Evolutionary conservation across 148 eudicot species (phyloP).

Genomic region (Bassia scoparia): DNA sequence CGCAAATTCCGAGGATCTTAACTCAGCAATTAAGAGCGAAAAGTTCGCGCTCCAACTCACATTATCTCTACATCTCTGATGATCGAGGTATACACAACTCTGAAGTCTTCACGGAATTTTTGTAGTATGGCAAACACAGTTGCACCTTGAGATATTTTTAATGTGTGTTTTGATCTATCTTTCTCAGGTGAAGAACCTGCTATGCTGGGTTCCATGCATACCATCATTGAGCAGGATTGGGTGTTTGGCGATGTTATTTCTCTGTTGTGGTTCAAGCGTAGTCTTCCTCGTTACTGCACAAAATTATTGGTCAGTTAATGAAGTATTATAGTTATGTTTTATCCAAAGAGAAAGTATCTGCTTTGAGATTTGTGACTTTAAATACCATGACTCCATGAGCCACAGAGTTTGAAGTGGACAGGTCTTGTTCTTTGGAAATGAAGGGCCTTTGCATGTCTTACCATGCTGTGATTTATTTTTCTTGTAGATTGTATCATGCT

Average conservation of each 20-base stretch:
- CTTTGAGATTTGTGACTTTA: background rate
- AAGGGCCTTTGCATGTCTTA: conserved; percentile 4
- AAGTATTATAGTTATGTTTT: background rate
- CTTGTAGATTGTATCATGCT: conserved; percentile 85
- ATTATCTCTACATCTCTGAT: conserved; percentile 92
- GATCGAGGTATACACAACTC: conserved; percentile 92
- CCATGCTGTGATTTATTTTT: background rate
- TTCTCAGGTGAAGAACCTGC: conserved; percentile 89
- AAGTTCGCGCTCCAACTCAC: conserved; percentile 99
- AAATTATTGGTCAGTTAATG: conserved; percentile 64
- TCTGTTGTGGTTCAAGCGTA: conserved; percentile 95
- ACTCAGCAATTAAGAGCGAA: conserved; percentile 81
- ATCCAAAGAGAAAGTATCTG: background rate
- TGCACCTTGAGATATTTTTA: background rate
- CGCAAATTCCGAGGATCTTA: conserved; percentile 96
- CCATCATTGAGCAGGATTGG: conserved; percentile 87
- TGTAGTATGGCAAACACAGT: background rate
- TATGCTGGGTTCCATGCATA: conserved; percentile 99
- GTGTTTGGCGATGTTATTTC: conserved; percentile 99
- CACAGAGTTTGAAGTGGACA: too few species aligned
- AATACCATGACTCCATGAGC: background rate
- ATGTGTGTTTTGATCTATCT: conserved; percentile 6
- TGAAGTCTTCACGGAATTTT: conserved; percentile 2
- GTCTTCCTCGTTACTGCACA: conserved; percentile 94
- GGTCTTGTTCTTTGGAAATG: too few species aligned